phyloP scores from a whole-genome alignment of 1,284 basidiomycete species.

The Schizophyllum amplum region DNA sequence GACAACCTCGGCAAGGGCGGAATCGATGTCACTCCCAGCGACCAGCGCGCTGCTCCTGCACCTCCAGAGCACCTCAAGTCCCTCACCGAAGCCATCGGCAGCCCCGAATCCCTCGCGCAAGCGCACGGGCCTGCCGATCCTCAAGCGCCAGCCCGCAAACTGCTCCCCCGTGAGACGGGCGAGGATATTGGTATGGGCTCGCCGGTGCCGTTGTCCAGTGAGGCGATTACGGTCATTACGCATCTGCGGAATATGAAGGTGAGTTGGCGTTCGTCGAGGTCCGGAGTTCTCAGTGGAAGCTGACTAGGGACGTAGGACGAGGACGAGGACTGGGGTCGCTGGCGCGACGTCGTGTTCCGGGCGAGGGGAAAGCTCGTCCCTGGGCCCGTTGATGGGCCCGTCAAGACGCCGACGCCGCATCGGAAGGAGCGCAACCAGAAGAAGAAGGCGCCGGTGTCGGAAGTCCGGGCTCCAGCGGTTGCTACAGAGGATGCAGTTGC shows the following conservation, averaged over 20 bases:
- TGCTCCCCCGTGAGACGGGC: constrained; percentile 74
- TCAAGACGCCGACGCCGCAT: constrained; percentile 39
- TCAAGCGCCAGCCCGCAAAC: constrained; percentile 23
- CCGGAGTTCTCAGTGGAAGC: constrained; percentile 5
- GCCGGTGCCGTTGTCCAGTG: constrained; percentile 76
- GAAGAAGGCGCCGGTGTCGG: constrained; percentile 42
- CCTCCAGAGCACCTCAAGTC: constrained; percentile 50
- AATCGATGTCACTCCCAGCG: constrained; percentile 61
- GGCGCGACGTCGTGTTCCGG: constrained; percentile 77
- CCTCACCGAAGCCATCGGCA: constrained; percentile 23
- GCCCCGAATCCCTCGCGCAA: constrained; percentile 13
- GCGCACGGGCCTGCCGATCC: constrained; percentile 1
- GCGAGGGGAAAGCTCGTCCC: constrained; percentile 56
- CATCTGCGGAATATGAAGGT: constrained; percentile 83
- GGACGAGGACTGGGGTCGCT: constrained; percentile 87
- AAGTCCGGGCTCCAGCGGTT: constrained; percentile 17
- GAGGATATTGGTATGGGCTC: constrained; percentile 87
- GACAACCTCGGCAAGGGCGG: constrained; percentile 72
- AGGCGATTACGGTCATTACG: constrained; percentile 81
- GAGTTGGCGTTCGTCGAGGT: constrained; percentile 9
- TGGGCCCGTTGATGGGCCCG: no score
- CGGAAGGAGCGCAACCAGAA: constrained; percentile 51
- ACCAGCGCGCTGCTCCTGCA: constrained; percentile 54
- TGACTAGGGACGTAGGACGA: constrained; percentile 58
- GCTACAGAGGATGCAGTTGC: constrained; percentile 4